Conservation (phyloP, 768 basidiomycete genomes). For the Crucibulum laeve region DNA sequence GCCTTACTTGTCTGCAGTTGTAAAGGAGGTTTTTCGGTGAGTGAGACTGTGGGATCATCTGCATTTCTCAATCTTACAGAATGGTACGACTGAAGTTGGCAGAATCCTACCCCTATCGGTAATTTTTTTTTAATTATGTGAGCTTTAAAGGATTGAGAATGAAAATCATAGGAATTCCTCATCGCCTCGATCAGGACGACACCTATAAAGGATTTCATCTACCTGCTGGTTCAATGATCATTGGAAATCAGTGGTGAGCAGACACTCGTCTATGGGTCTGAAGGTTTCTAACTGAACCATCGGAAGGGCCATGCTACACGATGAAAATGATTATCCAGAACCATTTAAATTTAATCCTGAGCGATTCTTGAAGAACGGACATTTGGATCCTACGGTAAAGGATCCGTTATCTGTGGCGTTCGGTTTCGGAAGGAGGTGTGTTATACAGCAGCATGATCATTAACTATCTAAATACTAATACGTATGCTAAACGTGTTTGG, state of each 20-base stretch:
- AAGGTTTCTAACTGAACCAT: not conserved
- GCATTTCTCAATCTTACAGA: not conserved
- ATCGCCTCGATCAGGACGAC: slow-evolving; percentile 33
- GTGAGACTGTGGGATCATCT: slow-evolving; percentile 1
- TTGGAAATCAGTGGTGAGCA: slow-evolving; percentile 30
- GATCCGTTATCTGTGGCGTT: too few relatives aligned
- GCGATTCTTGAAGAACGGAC: slow-evolving; percentile 13
- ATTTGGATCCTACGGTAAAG: too few relatives aligned
- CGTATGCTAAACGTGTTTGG: too few relatives aligned
- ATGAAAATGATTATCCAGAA: slow-evolving; percentile 21
- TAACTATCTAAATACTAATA: too few relatives aligned
- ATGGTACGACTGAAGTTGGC: slow-evolving; percentile 16
- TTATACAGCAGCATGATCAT: too few relatives aligned
- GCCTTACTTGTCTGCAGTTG: slow-evolving; percentile 31
- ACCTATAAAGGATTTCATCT: slow-evolving; percentile 40
- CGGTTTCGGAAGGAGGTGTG: too few relatives aligned
- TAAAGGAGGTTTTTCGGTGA: slow-evolving; percentile 29
- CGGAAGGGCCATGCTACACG: slow-evolving; percentile 21
- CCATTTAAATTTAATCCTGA: slow-evolving; percentile 19
- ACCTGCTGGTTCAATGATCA: slow-evolving; percentile 34
- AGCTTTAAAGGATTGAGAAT: not conserved
- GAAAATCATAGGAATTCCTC: slow-evolving; percentile 22
- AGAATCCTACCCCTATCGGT: slow-evolving; percentile 26
- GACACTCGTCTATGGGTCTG: not conserved
- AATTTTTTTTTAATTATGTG: not conserved